Evolutionary conservation across 441 rosid species (phyloP).

Genomic region (Erodium texanum): DNA sequence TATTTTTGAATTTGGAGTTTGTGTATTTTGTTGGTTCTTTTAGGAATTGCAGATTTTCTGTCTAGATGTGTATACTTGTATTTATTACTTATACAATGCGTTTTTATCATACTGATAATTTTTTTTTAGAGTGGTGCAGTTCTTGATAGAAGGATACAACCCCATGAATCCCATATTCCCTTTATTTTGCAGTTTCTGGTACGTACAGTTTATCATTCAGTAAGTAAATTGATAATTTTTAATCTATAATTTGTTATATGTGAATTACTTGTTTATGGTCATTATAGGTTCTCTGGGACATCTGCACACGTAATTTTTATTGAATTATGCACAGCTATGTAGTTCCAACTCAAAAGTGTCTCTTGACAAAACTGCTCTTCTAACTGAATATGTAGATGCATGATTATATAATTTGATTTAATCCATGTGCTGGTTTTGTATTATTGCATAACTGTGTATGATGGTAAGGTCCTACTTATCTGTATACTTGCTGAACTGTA

Average conservation of each 20-base stretch:
- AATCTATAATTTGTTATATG: background rate
- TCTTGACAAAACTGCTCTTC: background rate
- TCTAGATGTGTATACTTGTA: background rate
- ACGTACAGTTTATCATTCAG: conserved; percentile 13
- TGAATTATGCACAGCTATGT: background rate
- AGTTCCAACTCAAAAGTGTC: background rate
- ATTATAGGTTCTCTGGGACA: background rate
- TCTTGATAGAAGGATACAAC: conserved; percentile 71
- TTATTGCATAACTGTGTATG: too few relatives aligned
- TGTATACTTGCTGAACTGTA: background rate
- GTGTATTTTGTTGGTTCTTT: background rate
- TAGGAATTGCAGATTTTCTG: conserved; percentile 3
- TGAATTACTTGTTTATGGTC: background rate
- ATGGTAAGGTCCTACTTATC: too few relatives aligned
- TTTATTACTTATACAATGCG: background rate
- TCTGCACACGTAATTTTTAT: background rate
- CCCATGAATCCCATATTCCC: conserved; percentile 91
- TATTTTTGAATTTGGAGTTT: background rate
- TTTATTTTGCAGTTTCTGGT: conserved; percentile 92
- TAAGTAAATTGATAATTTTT: background rate
- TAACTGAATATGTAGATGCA: background rate
- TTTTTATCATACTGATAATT: background rate
- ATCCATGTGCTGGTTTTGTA: background rate
- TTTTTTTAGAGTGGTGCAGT: conserved; percentile 63
- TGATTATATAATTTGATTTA: background rate